These are phyloP conservation scores for Hypoxylon sp. DNA, from an alignment of 2,329 filamentous ascomycete genomes.

Conservation along the genomic window DNA sequence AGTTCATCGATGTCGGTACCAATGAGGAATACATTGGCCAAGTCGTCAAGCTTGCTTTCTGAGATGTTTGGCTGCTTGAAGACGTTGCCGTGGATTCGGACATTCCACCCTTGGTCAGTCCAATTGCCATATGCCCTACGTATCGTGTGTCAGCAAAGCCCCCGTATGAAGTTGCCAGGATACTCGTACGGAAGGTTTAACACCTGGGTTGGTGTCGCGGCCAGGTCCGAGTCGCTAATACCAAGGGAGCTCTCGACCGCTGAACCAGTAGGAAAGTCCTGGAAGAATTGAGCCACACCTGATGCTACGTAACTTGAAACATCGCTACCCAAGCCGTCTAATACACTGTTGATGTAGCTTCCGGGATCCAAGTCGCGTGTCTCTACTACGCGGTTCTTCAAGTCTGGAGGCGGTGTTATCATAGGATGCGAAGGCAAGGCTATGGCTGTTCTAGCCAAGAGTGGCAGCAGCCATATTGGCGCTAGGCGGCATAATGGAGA, in stretches of 20 bases:
- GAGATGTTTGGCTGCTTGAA: constrained; percentile 80
- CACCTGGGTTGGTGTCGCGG: constrained; percentile 74
- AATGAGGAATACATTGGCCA: constrained; percentile 78
- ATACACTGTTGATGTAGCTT: constrained; percentile 63
- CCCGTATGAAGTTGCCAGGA: constrained; percentile 41
- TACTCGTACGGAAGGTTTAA: constrained; percentile 69
- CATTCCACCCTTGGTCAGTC: constrained; percentile 81
- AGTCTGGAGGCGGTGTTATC: constrained; percentile 61
- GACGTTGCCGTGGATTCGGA: constrained; percentile 82
- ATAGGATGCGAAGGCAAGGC: constrained; percentile 54
- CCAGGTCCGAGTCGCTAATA: constrained; percentile 68
- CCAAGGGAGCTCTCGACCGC: constrained; percentile 71
- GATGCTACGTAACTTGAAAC: constrained; percentile 71
- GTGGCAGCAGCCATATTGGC: constrained; percentile 26
- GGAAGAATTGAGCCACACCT: constrained; percentile 75
- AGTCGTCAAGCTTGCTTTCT: constrained; percentile 71
- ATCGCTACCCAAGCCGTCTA: constrained; percentile 64
- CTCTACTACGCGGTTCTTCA: constrained; percentile 54
- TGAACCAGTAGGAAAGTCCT: constrained; percentile 71
- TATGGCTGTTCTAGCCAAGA: constrained; percentile 39
- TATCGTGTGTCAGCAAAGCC: constrained; percentile 7
- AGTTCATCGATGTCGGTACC: constrained; percentile 71
- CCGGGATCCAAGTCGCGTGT: constrained; percentile 58
- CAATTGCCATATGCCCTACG: constrained; percentile 74
- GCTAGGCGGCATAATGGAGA: constrained; percentile 16